These are phyloP conservation scores for Ceratobasidium sp. DNA, from an alignment of 1,284 basidiomycete genomes.

Conservation along the genomic window DNA sequence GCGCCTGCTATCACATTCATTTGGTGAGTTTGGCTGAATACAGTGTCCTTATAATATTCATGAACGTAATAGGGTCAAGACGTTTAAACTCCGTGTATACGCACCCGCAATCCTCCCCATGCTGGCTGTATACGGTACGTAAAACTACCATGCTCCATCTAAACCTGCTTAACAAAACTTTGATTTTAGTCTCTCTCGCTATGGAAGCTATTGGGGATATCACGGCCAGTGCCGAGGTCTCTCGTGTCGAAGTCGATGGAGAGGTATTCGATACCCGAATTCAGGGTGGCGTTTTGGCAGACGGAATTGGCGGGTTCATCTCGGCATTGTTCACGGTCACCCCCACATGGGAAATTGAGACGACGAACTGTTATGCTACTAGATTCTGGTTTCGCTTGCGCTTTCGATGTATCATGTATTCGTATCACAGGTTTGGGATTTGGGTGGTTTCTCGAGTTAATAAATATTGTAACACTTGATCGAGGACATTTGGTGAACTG, in stretches of 20 bases:
- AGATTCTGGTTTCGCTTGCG: not conserved
- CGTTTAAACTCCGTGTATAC: conserved; percentile 80
- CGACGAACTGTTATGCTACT: not conserved
- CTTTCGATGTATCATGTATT: not conserved
- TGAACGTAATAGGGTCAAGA: conserved; percentile 64
- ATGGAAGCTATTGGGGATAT: conserved; percentile 90
- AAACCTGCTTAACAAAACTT: not conserved
- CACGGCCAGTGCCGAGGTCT: conserved; percentile 84
- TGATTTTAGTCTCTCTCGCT: conserved; percentile 63
- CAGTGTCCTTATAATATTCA: not conserved
- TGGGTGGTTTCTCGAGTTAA: not conserved
- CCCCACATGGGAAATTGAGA: conserved; percentile 50
- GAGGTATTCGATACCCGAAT: conserved; percentile 78
- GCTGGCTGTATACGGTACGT: conserved; percentile 76
- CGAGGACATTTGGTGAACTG: no score
- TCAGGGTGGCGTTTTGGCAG: conserved; percentile 82
- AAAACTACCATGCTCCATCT: not conserved
- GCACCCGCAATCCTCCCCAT: conserved; percentile 83
- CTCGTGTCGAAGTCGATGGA: conserved; percentile 69
- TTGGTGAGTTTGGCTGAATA: conserved; percentile 54
- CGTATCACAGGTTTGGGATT: no score
- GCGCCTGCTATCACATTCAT: conserved; percentile 82
- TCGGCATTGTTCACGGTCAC: conserved; percentile 82
- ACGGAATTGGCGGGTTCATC: conserved; percentile 75
- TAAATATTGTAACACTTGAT: no score